Evolutionary conservation across 2,329 filamentous ascomycete species (phyloP).

Genomic region (Harringtonia lauricola): DNA sequence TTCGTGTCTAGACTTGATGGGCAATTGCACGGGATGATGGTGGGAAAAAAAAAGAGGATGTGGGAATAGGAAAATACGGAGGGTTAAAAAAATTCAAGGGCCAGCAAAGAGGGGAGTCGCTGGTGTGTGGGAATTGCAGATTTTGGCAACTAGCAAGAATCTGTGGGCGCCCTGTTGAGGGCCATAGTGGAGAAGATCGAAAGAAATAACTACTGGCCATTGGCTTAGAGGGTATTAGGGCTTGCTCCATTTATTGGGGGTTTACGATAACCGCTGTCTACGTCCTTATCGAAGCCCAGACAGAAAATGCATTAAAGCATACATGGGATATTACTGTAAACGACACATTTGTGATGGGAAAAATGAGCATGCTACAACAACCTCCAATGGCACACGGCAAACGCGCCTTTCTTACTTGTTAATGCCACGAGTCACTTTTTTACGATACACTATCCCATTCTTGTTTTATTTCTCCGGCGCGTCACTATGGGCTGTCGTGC

Average conservation of each 20-base stretch:
- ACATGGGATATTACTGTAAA: too few relatives aligned
- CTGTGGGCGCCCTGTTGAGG: conserved; percentile 13
- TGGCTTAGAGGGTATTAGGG: conserved; percentile 9
- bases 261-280: conserved; percentile 1
- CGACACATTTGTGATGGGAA: too few relatives aligned
- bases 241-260: conserved; percentile 7
- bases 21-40: conserved; percentile 25
- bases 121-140: conserved; percentile 1
- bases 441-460: too few relatives aligned
- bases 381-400: too few relatives aligned
- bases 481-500: too few relatives aligned
- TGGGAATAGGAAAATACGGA: conserved; percentile 4
- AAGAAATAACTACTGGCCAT: not conserved
- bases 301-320: too few relatives aligned
- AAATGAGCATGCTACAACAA: too few relatives aligned
- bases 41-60: conserved; percentile 11
- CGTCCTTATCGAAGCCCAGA: too few relatives aligned
- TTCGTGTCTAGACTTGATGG: conserved; percentile 28
- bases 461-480: too few relatives aligned
- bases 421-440: too few relatives aligned
- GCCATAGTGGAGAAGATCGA: conserved; percentile 1
- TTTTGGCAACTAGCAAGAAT: conserved; percentile 12
- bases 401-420: too few relatives aligned
- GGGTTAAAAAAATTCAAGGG: conserved; percentile 4
- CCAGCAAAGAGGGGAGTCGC: conserved; percentile 9